Percentiles rank a stretch among this genome's conserved stretches.
phyloP scores from a whole-genome alignment of 352 stramenopile genomes.

The Stramenopiles sp. region DNA sequence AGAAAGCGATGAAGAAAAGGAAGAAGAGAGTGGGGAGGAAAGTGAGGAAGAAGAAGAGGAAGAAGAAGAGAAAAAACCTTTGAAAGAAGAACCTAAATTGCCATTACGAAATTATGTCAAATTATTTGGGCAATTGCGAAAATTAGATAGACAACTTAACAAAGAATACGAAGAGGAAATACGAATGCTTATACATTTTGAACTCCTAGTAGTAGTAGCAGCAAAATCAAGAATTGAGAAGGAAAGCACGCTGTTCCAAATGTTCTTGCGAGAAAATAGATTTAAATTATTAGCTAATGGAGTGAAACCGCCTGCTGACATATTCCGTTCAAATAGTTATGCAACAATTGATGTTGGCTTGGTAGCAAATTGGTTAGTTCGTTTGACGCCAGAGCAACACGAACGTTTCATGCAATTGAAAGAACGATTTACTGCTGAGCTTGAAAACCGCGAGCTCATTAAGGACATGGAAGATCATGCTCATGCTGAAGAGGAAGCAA shows the following conservation, averaged over 20 bases:
- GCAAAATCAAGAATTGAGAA: conserved; percentile 55
- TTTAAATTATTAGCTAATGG: conserved; percentile 78
- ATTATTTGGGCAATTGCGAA: conserved; percentile 29
- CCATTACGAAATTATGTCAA: conserved; percentile 20
- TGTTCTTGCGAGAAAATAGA: conserved; percentile 72
- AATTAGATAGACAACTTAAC: conserved; percentile 46
- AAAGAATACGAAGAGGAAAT: conserved; percentile 60
- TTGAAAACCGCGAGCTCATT: conserved; percentile 37
- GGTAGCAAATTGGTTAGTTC: conserved; percentile 62
- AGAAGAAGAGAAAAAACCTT: conserved; percentile 13
- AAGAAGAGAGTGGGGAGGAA: conserved; percentile 12
- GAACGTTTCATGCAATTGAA: conserved; percentile 63
- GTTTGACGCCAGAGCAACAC: conserved; percentile 48
- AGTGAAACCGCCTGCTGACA: conserved; percentile 59
- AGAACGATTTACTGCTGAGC: conserved; percentile 53
- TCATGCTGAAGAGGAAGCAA: background rate
- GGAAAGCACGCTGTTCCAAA: conserved; percentile 71
- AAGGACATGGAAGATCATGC: conserved; percentile 21
- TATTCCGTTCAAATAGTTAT: conserved; percentile 62
- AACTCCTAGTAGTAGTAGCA: conserved; percentile 61
- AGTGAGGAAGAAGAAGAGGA: conserved; percentile 13
- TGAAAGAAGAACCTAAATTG: conserved; percentile 2
- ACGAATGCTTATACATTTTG: conserved; percentile 62
- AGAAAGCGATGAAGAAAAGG: conserved; percentile 10
- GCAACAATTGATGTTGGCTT: conserved; percentile 64